Base-by-base conservation (phyloP, 257 asterid species). In the Scutellaria baicalensis region DNA sequence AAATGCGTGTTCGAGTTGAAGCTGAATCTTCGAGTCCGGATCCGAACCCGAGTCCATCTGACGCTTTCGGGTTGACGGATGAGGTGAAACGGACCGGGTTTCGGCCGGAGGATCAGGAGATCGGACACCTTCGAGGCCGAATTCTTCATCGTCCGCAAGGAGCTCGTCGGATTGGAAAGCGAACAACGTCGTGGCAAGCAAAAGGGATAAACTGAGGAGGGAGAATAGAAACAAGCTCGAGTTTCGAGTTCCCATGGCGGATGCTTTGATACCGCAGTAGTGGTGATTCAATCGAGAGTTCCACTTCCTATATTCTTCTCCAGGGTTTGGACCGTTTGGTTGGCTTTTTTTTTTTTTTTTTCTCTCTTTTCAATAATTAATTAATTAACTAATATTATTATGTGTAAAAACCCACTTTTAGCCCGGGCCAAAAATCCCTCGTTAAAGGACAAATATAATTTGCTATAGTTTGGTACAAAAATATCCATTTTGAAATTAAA, bases 161-260 rank as follows among this genome's bases (percentile, higher is more conserved):
- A 94, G 93, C 83, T 91, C 97, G 84, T 91, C 97, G 18, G 99
- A 91, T 70, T 88, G 90, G 87, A 94, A 94, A 20, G 84, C 84
- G 13, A 44, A 66, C 60, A 88, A 81, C 35, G 81, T 42, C 11
- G 79, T 60, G 16, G 77, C 72, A 33, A 79, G 58, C 8, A 66
- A 54, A 20, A 81, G 59, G 33, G 47, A 69, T 57, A 83, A 5
- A 17, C 73, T 65, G 0, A 89, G 71, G 0, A 80, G 66, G 49
- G 80, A 6, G 2, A 76, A 20, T 5, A 69, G 27, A 20, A 61
- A 70, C 21, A 20, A 31, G 17, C 21, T 56, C 23, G 64, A 48
- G 54, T 1, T 49, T 31, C 51, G 33, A 43, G 65, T 27, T 66
- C 72, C 75, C 87, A 83, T 86, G 50, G 76, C 20, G 23, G 70